phyloP scores from a whole-genome alignment of 805 yeast genomes.

The Ogataea pini region DNA sequence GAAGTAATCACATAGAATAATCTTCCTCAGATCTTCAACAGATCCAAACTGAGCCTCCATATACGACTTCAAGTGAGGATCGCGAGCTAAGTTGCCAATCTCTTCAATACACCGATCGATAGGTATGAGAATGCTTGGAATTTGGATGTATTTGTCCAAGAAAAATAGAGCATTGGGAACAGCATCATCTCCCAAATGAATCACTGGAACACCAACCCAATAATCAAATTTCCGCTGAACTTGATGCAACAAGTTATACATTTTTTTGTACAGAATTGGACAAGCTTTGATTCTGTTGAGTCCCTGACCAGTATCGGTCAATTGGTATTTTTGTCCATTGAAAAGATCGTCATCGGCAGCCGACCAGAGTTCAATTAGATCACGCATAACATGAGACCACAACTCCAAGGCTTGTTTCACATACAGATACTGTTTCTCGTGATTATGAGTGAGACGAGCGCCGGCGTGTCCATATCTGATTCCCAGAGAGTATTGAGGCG shows the following conservation, averaged over 20 bases:
- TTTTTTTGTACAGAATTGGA: constrained; percentile 65
- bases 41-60: constrained; percentile 60
- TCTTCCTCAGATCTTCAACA: constrained; percentile 51
- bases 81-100: constrained; percentile 53
- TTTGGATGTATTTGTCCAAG: constrained; percentile 77
- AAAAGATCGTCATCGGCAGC: constrained; percentile 73
- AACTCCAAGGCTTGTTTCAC: constrained; percentile 72
- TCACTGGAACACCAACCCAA: constrained; percentile 82
- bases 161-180: constrained; percentile 83
- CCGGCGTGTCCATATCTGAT: constrained; percentile 68
- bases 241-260: constrained; percentile 67
- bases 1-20: constrained; percentile 52
- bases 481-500: constrained; percentile 49
- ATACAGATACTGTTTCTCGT: constrained; percentile 69
- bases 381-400: constrained; percentile 78
- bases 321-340: constrained; percentile 53
- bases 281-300: constrained; percentile 74
- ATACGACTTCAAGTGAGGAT: constrained; percentile 49
- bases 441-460: constrained; percentile 72
- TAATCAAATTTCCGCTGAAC: constrained; percentile 61
- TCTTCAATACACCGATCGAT: constrained; percentile 58
- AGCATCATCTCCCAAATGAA: constrained; percentile 80
- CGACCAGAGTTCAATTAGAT: constrained; percentile 76
- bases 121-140: constrained; percentile 75
- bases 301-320: constrained; percentile 80